These are phyloP conservation scores for Amoebophrya sp. DNA, from an alignment of 169 alveolate species.

Conservation along the genomic window DNA sequence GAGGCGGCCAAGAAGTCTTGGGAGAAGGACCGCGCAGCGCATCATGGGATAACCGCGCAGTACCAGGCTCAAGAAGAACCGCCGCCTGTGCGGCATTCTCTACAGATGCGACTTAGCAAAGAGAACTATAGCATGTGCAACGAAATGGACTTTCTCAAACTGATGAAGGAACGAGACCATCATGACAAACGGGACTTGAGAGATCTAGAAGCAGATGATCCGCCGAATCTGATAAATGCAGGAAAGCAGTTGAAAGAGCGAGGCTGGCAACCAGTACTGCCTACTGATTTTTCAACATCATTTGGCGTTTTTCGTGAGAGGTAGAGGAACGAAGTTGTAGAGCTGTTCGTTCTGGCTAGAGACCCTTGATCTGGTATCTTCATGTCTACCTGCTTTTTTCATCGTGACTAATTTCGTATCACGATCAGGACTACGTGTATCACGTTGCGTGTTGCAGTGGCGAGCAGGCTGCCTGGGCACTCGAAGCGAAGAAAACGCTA, in stretches of 20 bases:
- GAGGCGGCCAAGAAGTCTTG: background rate
- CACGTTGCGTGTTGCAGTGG: background rate
- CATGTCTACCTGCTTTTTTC: too few relatives aligned
- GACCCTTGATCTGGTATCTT: too few relatives aligned
- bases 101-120: background rate
- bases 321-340: too few relatives aligned
- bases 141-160: background rate
- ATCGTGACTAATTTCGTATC: too few relatives aligned
- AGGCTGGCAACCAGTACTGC: background rate
- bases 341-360: too few relatives aligned
- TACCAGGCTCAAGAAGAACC: background rate
- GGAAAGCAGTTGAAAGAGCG: background rate
- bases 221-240: background rate
- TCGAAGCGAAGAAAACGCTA: background rate
- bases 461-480: background rate
- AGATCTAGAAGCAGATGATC: background rate
- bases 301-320: too few relatives aligned
- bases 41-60: background rate
- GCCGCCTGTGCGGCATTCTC: background rate
- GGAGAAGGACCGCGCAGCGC: conserved; percentile 13
- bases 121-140: background rate
- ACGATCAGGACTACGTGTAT: background rate
- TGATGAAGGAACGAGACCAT: background rate
- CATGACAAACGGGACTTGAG: background rate
- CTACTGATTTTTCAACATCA: too few relatives aligned